These are phyloP conservation scores for Geranomyces michiganensis DNA, from an alignment of 192 early-diverging fungal species.

Conservation along the genomic window DNA sequence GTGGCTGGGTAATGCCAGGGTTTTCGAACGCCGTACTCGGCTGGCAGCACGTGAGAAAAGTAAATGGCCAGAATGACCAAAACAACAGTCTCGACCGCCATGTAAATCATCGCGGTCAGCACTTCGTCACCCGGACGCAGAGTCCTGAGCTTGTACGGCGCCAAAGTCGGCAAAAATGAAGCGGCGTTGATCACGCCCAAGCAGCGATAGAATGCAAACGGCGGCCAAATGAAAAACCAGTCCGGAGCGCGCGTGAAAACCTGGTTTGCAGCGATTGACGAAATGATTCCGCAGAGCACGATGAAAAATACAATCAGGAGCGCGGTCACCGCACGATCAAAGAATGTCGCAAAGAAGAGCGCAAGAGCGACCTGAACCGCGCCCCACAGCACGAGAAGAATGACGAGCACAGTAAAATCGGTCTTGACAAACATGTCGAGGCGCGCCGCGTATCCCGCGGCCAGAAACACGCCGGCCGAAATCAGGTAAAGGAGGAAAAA, in stretches of 20 bases:
- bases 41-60: conserved; percentile 56
- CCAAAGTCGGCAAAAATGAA: conserved; percentile 35
- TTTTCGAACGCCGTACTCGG: conserved; percentile 66
- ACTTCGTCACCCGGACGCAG: conserved; percentile 60
- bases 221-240: conserved; percentile 70
- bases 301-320: conserved; percentile 61
- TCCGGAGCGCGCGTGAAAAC: conserved; percentile 49
- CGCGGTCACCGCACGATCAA: conserved; percentile 63
- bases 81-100: conserved; percentile 55
- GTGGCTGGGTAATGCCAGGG: conserved; percentile 67
- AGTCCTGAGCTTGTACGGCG: conserved; percentile 60
- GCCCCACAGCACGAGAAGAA: conserved; percentile 72
- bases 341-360: conserved; percentile 66
- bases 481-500: conserved; percentile 68
- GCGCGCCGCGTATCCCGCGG: conserved; percentile 57
- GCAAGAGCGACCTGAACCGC: conserved; percentile 58
- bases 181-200: conserved; percentile 58
- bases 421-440: conserved; percentile 71
- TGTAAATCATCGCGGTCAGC: conserved; percentile 52
- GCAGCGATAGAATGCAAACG: conserved; percentile 74
- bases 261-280: conserved; percentile 53
- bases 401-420: conserved; percentile 47
- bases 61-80: conserved; percentile 52
- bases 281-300: conserved; percentile 66
- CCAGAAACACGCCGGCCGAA: conserved; percentile 63